Evolutionary conservation across 2,329 filamentous ascomycete genomes (phyloP), one percentile per base, ranked within the genome.

Genomic region (Zalaria sp.): DNA sequence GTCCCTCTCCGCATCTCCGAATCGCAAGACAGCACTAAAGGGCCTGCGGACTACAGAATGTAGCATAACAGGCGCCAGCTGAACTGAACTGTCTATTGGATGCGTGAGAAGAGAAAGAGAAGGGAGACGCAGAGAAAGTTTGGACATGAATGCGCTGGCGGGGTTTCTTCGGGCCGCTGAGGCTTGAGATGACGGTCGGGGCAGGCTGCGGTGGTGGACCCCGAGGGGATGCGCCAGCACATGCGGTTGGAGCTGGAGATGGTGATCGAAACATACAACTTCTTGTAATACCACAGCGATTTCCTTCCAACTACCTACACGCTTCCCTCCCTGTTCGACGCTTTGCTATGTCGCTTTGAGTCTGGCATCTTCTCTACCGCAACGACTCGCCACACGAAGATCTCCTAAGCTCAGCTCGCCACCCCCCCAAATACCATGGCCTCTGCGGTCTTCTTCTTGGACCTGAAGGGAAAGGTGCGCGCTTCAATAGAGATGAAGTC

Each of bases 391-490:
- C 18, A 18, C 18, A 18, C 18, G 18, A 18, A 18, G 18, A 18
- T 18, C 18, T 18, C 18, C 18, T 18, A 18, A 18, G 18, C 18
- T 18, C 18, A 18, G 18, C 18, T 18, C 18, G 18, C 2, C 18
- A 18, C 18, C 18, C 18, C 18, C 2, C 18, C 18, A 18, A 18
- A 18, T 18, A 72, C 54, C 60, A 98, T 98, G 91, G 91, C 91
- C 54, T 98, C 91, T 46, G 91, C 91, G 50, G 63, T 98, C 57
- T 98, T 98, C 76, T 98, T 98, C 64, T 81, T 98, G 57, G 91
- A 98, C 65, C 75, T 98, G 53, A 98, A 98, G 86, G 91, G 91
- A 84, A 98, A 98, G 83, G 87, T 93, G 64, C 48, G 69, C 49
- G 28, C 46, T 34, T 29, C 18, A 40, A n/a, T 38, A 11, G 36